Evolutionary conservation across 2,329 filamentous ascomycete genomes (phyloP).

Genomic region (Fusarium buxicola): DNA sequence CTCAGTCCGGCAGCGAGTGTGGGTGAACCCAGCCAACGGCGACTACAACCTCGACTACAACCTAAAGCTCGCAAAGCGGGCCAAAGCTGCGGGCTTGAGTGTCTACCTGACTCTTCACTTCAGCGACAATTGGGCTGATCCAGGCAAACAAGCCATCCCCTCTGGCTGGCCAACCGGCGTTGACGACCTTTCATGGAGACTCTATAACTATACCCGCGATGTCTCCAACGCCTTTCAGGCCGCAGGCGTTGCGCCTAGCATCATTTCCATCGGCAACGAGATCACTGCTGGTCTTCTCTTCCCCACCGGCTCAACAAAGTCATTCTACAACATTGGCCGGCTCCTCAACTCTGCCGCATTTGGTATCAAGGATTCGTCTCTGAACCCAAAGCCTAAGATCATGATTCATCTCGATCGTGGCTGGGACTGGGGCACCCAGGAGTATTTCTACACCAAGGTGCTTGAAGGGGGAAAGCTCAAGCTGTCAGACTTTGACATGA

Average conservation of each 20-base stretch:
- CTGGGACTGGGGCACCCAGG: constrained; percentile 76
- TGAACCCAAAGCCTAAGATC: constrained; percentile 71
- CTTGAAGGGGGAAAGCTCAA: constrained; percentile 62
- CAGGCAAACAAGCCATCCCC: constrained; percentile 70
- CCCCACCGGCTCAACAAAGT: constrained; percentile 66
- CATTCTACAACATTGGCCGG: constrained; percentile 69
- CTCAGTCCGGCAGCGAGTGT: constrained; percentile 76
- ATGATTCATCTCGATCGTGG: constrained; percentile 82
- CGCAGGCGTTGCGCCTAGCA: constrained; percentile 65
- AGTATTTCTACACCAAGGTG: constrained; percentile 73
- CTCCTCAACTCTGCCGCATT: constrained; percentile 73
- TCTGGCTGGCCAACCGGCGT: constrained; percentile 72
- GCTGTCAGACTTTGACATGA: constrained; percentile 73
- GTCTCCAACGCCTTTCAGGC: constrained; percentile 70
- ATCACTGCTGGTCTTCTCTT: constrained; percentile 76
- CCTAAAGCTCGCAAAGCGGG: constrained; percentile 72
- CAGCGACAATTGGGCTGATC: constrained; percentile 79
- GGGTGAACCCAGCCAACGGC: constrained; percentile 75
- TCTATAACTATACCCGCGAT: constrained; percentile 76
- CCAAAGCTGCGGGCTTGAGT: constrained; percentile 69
- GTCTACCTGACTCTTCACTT: constrained; percentile 74
- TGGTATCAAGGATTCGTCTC: constrained; percentile 72
- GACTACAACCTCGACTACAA: constrained; percentile 79
- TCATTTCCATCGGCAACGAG: constrained; percentile 80
- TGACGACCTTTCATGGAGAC: constrained; percentile 66